Conservation (phyloP, 2,329 filamentous ascomycete species). For the Penicillium oxalicum region DNA sequence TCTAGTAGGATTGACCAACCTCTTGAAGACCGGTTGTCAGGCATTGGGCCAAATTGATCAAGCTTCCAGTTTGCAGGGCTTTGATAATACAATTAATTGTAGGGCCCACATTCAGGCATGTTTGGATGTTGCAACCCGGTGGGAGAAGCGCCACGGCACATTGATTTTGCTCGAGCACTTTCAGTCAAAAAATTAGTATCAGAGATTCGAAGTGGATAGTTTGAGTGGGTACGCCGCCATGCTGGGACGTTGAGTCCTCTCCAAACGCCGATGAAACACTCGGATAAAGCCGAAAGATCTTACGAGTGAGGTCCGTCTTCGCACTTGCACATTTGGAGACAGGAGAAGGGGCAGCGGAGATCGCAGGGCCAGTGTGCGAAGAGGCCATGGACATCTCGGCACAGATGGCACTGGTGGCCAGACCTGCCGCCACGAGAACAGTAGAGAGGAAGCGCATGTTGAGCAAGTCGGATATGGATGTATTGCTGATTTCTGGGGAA, state of each 20-base stretch:
- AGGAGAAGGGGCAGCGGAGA: too few species aligned
- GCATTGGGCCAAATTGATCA: constrained; percentile 14
- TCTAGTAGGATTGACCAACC: neutral
- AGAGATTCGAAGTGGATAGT: too few species aligned
- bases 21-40: constrained; percentile 8
- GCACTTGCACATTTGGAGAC: too few species aligned
- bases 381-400: too few species aligned
- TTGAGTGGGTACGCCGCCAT: too few species aligned
- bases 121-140: constrained; percentile 13
- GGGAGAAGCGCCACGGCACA: constrained; percentile 11
- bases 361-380: too few species aligned
- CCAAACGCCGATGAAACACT: too few species aligned
- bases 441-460: neutral
- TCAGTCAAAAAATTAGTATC: neutral
- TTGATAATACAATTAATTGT: constrained; percentile 15
- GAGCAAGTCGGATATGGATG: neutral
- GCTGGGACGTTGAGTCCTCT: too few species aligned
- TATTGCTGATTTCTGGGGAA: too few species aligned
- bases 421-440: neutral
- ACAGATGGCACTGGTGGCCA: neutral
- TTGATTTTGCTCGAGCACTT: constrained; percentile 14
- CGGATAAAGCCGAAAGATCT: too few species aligned
- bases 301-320: too few species aligned
- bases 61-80: constrained; percentile 12
- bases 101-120: constrained; percentile 16